Percentiles rank a stretch among this genome's conserved stretches.
Conservation (phyloP, 371 early-diverging fungal species). For the Mortierella sp. region DNA sequence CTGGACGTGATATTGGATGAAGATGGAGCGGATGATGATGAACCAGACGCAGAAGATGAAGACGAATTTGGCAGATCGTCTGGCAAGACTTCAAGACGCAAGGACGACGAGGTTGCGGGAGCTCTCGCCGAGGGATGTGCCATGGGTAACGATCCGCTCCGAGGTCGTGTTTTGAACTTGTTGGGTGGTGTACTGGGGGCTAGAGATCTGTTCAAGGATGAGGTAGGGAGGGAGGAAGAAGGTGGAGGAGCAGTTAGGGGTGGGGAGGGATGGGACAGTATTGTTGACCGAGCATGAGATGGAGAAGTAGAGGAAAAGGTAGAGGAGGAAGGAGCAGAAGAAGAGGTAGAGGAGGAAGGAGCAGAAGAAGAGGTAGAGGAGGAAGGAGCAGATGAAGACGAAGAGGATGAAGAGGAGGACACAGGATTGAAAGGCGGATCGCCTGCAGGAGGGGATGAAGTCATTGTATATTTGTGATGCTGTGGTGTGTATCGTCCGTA, state of each 20-base stretch:
- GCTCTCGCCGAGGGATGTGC: conserved; percentile 19
- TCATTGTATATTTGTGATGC: conserved; percentile 3
- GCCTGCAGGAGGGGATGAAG: background rate
- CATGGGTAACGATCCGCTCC: conserved; percentile 50
- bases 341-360: conserved; percentile 1
- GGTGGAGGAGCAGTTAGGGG: conserved; percentile 1
- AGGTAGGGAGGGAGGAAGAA: conserved; percentile 12
- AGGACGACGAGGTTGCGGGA: conserved; percentile 32
- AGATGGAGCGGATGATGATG: conserved; percentile 12
- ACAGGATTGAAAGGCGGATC: background rate
- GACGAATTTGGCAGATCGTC: conserved; percentile 16
- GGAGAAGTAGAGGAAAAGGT: conserved; percentile 1
- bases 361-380: conserved; percentile 2
- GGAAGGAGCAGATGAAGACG: conserved; percentile 5
- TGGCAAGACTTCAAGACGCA: conserved; percentile 40
- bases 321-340: background rate
- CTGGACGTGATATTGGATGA: conserved; percentile 8
- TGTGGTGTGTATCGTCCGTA: too few species aligned
- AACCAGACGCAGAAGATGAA: conserved; percentile 9
- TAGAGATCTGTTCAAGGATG: conserved; percentile 21
- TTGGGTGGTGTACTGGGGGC: conserved; percentile 13
- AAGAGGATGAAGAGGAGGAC: conserved; percentile 2
- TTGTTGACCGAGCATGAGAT: background rate
- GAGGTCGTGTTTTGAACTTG: conserved; percentile 32
- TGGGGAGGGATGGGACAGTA: background rate